These are phyloP conservation scores for Trichoderma asperelloides DNA, from an alignment of 495 filamentous ascomycete species.

Conservation along the genomic window DNA sequence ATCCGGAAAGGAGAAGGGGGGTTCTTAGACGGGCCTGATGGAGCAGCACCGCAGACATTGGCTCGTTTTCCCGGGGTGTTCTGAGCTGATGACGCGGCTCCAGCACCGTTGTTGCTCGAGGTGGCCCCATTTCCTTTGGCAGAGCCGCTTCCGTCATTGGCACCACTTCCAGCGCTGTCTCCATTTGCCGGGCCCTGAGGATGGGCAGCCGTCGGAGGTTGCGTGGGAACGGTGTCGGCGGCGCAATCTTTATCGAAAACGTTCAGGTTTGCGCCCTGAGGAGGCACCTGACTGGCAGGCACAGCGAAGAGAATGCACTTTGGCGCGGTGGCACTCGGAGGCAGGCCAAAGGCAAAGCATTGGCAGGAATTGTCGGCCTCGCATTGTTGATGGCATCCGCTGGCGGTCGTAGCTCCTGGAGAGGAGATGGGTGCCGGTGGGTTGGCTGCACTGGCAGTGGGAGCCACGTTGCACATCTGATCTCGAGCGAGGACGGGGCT, in stretches of 20 bases:
- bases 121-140: no score
- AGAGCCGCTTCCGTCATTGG: no score
- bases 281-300: background rate
- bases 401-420: slow-evolving; percentile 1
- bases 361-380: background rate
- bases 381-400: slow-evolving; percentile 9
- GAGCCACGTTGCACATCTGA: slow-evolving; percentile 1
- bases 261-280: slow-evolving; percentile 2
- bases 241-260: slow-evolving; percentile 5
- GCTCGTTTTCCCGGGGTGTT: no score
- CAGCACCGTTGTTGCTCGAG: no score
- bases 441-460: background rate
- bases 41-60: no score
- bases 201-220: background rate
- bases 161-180: no score
- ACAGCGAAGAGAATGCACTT: slow-evolving; percentile 7
- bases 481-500: no score
- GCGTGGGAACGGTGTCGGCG: slow-evolving; percentile 3
- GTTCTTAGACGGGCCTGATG: no score
- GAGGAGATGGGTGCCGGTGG: background rate
- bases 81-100: no score
- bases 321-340: slow-evolving; percentile 1
- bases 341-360: slow-evolving; percentile 6
- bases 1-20: no score
- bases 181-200: background rate